phyloP scores from a whole-genome alignment of 2,329 filamentous ascomycete genomes.

The Alternaria burnsii region DNA sequence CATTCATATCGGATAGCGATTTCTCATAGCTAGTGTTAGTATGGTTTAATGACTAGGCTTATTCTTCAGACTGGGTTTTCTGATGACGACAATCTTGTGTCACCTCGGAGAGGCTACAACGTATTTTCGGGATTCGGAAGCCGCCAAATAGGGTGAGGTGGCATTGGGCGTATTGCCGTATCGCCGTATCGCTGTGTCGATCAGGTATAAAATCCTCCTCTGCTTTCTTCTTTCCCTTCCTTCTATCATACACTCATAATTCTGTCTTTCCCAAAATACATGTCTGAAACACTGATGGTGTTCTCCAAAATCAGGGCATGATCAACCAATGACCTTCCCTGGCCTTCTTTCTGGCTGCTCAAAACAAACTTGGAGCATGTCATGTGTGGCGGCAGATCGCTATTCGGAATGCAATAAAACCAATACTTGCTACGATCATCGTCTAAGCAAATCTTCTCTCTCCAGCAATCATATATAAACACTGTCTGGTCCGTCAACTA shows the following conservation, averaged over 20 bases:
- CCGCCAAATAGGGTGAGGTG: background rate
- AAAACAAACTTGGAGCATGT: fast-evolving
- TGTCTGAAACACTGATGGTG: background rate
- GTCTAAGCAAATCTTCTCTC: background rate
- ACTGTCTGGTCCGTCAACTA: background rate
- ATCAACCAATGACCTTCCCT: background rate
- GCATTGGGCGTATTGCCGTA: background rate
- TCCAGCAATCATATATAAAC: background rate
- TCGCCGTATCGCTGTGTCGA: background rate
- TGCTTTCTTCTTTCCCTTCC: background rate
- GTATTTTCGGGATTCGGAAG: fast-evolving
- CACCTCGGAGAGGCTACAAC: fast-evolving
- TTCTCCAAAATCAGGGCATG: background rate
- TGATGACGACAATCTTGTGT: background rate
- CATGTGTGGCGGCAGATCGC: background rate
- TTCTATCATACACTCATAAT: background rate
- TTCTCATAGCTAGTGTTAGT: background rate
- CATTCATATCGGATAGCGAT: background rate
- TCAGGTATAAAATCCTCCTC: background rate
- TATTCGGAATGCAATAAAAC: fast-evolving
- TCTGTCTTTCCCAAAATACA: background rate
- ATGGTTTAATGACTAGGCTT: conserved; percentile 4
- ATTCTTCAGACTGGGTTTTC: background rate
- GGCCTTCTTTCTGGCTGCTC: background rate
- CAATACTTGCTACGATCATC: fast-evolving